phyloP scores from a whole-genome alignment of 2,329 filamentous ascomycete species.

The Ambrosiella xylebori region DNA sequence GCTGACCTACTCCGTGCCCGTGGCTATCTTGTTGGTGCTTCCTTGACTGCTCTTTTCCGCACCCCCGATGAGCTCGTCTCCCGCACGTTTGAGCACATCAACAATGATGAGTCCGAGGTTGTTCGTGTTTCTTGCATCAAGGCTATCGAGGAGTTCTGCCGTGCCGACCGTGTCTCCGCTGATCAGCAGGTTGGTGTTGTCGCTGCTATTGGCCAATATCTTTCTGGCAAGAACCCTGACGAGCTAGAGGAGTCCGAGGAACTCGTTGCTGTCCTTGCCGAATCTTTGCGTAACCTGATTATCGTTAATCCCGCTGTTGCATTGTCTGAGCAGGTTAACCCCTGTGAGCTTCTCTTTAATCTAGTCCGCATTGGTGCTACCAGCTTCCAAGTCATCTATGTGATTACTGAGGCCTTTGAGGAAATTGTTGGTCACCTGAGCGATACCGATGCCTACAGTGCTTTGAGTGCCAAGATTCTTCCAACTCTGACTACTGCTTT shows the following conservation, averaged over 20 bases:
- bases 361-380: constrained; percentile 74
- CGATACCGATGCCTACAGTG: constrained; percentile 51
- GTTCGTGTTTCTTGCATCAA: constrained; percentile 87
- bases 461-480: constrained; percentile 69
- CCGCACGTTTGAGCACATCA: constrained; percentile 57
- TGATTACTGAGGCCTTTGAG: constrained; percentile 83
- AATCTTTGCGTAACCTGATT: constrained; percentile 71
- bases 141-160: constrained; percentile 53
- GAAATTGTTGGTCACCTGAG: constrained; percentile 59
- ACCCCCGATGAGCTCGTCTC: constrained; percentile 51
- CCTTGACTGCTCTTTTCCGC: constrained; percentile 51
- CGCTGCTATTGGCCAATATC: constrained; percentile 52
- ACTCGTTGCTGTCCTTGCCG: constrained; percentile 73
- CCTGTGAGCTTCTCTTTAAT: constrained; percentile 70
- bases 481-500: constrained; percentile 80
- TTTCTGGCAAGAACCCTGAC: constrained; percentile 61
- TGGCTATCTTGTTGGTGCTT: constrained; percentile 72
- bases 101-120: constrained; percentile 61
- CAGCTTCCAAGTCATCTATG: constrained; percentile 79
- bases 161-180: constrained; percentile 30
- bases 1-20: constrained; percentile 69
- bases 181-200: constrained; percentile 45
- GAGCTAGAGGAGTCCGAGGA: constrained; percentile 84
- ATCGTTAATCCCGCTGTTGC: constrained; percentile 60
- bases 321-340: constrained; percentile 52